Evolutionary conservation across 1,139 yeast genomes (phyloP), one percentile per base, ranked within the genome.

Genomic region (Protomyces arabidopsidicola): DNA sequence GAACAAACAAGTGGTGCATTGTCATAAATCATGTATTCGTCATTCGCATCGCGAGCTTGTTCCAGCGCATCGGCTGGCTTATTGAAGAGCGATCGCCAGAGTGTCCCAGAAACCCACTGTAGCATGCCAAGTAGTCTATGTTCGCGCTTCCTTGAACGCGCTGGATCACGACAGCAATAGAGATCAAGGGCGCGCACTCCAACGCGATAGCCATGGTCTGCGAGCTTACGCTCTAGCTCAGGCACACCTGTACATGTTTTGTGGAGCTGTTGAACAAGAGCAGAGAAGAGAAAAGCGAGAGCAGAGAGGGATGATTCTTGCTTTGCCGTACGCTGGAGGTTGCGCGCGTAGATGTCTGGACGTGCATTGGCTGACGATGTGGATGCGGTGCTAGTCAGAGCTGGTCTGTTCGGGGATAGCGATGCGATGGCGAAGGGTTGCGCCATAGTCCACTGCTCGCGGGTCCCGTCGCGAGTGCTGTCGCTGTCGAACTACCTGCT

Each of bases 11-110:
- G 71, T 2, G 98, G 98, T 31, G 81, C 76, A 70, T 88, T 85
- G 73, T 93, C 98, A 22, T 87, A 86, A 66, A 95, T 89, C 84
- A 81, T 81, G 70, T 79, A 95, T 74, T 93, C 97, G 69, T 87
- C 86, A 12, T 82, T 82, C 45, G 85, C 81, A 58, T 91, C 97
- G 63, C 89, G 88, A 1, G 96, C 87, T 74, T 87, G 87, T 70
- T 93, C 97, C 65, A 95, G 77, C 65, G 88, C 95, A 75, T 90
- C 93, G 27, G 97, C 97, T 0, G 82, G 78, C 71, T 84, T 85
- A 10, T 93, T 96, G 76, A 93, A 93, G 22, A 91, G 75, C 16
- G 87, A 79, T 67, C 81, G 82, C 98, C 98, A 93, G 51, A 95
- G 81, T 0, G 84, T 81, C 0, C 91, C 84, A 70, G 90, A 93